Evolutionary conservation across 345 rosid genomes (phyloP).

Genomic region (Boechera retrofracta): DNA sequence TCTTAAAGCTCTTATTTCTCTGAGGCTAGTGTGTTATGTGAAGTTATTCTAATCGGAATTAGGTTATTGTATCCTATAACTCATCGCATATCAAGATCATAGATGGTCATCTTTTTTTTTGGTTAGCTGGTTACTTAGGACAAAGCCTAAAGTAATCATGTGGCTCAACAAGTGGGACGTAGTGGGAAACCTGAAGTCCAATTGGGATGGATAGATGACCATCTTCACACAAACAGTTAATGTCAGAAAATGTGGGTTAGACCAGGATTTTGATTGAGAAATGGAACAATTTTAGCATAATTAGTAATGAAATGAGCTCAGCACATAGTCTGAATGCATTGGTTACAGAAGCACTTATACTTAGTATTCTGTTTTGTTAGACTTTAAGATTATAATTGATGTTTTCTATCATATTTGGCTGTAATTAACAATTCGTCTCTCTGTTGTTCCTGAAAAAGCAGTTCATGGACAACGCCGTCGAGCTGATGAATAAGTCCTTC

Average conservation of each 20-base stretch:
- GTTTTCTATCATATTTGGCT: not conserved
- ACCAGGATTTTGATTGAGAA: conserved; percentile 1
- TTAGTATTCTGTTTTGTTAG: not conserved
- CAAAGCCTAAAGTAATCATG: not conserved
- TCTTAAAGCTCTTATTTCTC: not conserved
- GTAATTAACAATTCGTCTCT: conserved; percentile 2
- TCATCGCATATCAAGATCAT: not conserved
- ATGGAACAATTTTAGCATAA: not conserved
- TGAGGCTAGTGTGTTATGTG: conserved; percentile 13
- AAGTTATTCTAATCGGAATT: not conserved
- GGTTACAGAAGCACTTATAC: not conserved
- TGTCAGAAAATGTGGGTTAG: not conserved
- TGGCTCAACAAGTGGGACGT: not conserved
- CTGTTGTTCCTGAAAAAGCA: conserved; percentile 49
- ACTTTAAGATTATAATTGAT: not conserved
- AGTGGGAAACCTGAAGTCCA: not conserved
- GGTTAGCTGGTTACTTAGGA: not conserved
- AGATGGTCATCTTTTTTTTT: conserved; percentile 10
- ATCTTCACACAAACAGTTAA: not conserved
- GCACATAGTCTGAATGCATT: not conserved
- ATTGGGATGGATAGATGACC: not conserved
- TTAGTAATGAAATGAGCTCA: not conserved
- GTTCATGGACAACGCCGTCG: conserved; percentile 89
- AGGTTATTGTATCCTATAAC: not conserved
- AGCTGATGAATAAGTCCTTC: conserved; percentile 89